phyloP scores from a whole-genome alignment of 1,139 yeast species.

The Saccharomyces hybrid region DNA sequence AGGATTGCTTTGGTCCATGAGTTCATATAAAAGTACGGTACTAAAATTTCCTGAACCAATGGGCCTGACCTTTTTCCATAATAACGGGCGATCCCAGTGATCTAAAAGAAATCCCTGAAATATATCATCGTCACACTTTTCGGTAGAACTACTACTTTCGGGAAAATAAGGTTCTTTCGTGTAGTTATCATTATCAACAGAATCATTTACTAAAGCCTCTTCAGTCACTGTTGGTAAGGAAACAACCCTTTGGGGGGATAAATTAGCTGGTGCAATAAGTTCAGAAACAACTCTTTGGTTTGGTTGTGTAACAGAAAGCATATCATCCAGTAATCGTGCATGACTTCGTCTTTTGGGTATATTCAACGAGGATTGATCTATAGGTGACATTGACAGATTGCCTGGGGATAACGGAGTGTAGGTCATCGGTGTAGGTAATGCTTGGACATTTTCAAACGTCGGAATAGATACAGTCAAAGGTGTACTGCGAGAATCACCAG shows the following conservation, averaged over 20 bases:
- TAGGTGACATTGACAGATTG: conserved; percentile 13
- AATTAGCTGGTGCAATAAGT: conserved; percentile 15
- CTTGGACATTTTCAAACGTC: conserved; percentile 20
- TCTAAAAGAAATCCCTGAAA: conserved; percentile 23
- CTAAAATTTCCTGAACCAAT: conserved; percentile 59
- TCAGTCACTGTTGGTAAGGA: conserved; percentile 24
- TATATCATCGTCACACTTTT: conserved; percentile 18
- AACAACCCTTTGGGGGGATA: conserved; percentile 18
- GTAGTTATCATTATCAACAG: neutral
- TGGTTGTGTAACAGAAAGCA: neutral
- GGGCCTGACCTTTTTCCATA: conserved; percentile 30
- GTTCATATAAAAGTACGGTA: conserved; percentile 43
- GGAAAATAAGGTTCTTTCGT: conserved; percentile 20
- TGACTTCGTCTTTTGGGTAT: conserved; percentile 15
- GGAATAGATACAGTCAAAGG: conserved; percentile 18
- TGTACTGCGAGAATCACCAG: conserved; percentile 4
- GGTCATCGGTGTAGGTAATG: conserved; percentile 29
- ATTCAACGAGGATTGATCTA: conserved; percentile 6
- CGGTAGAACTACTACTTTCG: conserved; percentile 4
- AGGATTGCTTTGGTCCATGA: conserved; percentile 18
- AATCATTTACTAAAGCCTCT: conserved; percentile 11
- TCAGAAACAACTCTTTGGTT: conserved; percentile 25
- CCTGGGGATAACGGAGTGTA: conserved; percentile 24
- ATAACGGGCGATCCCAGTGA: conserved; percentile 18
- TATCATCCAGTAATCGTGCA: neutral